Conservation (phyloP, 1,139 yeast species). For the Saccharomyces hybrid region DNA sequence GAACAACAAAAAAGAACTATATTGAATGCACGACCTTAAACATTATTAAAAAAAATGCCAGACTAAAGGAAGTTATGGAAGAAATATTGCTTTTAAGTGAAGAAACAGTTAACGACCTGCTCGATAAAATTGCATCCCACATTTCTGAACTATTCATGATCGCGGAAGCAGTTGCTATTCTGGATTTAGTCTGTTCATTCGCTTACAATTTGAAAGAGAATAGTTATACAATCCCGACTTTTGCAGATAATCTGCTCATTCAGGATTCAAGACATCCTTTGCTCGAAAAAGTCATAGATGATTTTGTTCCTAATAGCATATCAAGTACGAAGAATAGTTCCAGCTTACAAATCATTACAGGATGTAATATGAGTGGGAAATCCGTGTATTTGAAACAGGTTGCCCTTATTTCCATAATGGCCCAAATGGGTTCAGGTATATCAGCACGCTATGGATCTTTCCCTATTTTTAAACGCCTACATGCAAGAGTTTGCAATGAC, state of each 20-base stretch:
- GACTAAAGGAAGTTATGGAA: constrained; percentile 35
- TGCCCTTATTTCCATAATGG: constrained; percentile 36
- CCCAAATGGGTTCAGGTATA: constrained; percentile 40
- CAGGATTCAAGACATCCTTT: constrained; percentile 38
- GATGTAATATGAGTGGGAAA: constrained; percentile 45
- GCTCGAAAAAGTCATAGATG: constrained; percentile 27
- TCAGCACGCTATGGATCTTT: constrained; percentile 38
- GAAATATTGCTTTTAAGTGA: constrained; percentile 40
- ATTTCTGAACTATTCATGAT: constrained; percentile 37
- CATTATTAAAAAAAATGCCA: constrained; percentile 36
- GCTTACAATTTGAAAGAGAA: constrained; percentile 28
- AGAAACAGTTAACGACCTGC: constrained; percentile 32
- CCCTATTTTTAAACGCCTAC: constrained; percentile 34
- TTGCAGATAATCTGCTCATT: constrained; percentile 30
- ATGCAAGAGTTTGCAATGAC: constrained; percentile 36
- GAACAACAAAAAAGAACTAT: constrained; percentile 27
- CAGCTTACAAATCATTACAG: constrained; percentile 39
- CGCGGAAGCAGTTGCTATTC: constrained; percentile 38
- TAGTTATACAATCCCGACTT: constrained; percentile 34
- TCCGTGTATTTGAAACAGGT: constrained; percentile 39
- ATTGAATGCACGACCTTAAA: constrained; percentile 39
- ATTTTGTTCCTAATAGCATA: constrained; percentile 37
- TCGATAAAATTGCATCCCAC: constrained; percentile 25
- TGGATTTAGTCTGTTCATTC: constrained; percentile 38
- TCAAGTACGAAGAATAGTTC: constrained; percentile 33